These are phyloP conservation scores for Pseudonitzschia multiseries DNA, from an alignment of 108 stramenopile genomes.

Conservation along the genomic window DNA sequence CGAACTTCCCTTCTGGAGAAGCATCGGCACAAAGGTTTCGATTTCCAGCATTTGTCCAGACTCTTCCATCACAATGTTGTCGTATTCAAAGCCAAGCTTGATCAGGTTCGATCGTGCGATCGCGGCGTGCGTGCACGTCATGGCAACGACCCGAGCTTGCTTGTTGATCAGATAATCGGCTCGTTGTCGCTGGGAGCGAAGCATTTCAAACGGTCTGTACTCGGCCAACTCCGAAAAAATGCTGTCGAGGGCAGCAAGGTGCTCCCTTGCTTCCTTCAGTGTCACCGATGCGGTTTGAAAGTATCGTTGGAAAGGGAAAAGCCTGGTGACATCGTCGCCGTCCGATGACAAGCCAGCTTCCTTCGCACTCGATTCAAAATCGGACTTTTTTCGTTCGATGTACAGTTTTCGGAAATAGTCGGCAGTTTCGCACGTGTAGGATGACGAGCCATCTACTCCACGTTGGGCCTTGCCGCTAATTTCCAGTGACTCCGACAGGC, in stretches of 20 bases:
- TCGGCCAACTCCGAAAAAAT: constrained; percentile 90
- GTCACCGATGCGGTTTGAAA: constrained; percentile 40
- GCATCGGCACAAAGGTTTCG: constrained; percentile 93
- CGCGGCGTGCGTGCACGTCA: constrained; percentile 99
- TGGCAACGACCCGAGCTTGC: constrained; percentile 95
- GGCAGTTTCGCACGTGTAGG: constrained; percentile 94
- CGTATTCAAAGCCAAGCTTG: constrained; percentile 94
- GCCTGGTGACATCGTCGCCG: constrained; percentile 16
- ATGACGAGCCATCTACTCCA: constrained; percentile 76
- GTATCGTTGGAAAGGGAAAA: constrained; percentile 70
- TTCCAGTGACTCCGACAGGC: constrained; percentile 83
- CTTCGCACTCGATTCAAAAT: constrained; percentile 33
- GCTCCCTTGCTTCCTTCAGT: constrained; percentile 44
- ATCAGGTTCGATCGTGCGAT: constrained; percentile 90
- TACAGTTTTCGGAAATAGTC: constrained; percentile 78
- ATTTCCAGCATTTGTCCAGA: constrained; percentile 97
- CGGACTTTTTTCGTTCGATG: constrained; percentile 51
- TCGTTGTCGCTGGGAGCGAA: constrained; percentile 90
- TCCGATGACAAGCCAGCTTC: constrained; percentile 11
- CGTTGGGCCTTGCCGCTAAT: constrained; percentile 75
- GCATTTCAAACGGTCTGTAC: constrained; percentile 95
- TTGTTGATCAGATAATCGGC: constrained; percentile 94
- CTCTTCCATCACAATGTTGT: constrained; percentile 98
- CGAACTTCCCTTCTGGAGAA: constrained; percentile 86
- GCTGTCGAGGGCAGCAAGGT: constrained; percentile 49